Base-by-base conservation (phyloP, 257 asterid genomes). In the Ophiorrhiza pumila region DNA sequence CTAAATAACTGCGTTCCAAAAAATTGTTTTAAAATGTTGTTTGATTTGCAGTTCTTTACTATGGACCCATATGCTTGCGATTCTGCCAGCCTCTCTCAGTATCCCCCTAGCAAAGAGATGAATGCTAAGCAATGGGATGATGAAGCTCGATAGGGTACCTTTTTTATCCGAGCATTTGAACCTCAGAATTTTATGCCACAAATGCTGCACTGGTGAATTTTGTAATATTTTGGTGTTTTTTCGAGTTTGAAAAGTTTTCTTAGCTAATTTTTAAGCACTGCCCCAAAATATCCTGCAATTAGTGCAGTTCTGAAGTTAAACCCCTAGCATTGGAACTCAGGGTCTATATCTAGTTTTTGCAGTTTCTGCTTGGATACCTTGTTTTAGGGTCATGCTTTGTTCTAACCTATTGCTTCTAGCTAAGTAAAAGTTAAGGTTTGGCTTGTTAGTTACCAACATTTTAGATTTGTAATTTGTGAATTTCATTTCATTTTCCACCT, bases 51-150 rank as follows among this genome's bases (percentile, higher is more conserved):
- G 96, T 90, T 90, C 77, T 92, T 92, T 80, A 85, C 86, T 69
- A 87, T 92, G 75, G 87, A 87, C 80, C 98, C 98, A 62, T 85
- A 74, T 82, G 96, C 98, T 59, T 92, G 96, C 68, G 96, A 92
- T 62, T 96, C 98, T 71, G 83, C 91, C 62, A 88, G 91, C 81
- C 91, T 92, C 65, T 96, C 98, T 25, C 86, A 90, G 79, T 92
- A 92, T 81, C 96, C 98, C 73, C 98, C 98, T 20, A 92, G 89
- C 77, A 92, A 92, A 80, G 97, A 92, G 89, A 92, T 92, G 86
- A 96, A 91, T 85, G 97, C 95, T 56, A 91, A 91, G 78, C 87
- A 88, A 50, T 89, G 95, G 68, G 97, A 92, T 64, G 96, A 92
- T 83, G 98, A 92, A 87, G 94, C 96, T 82, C 87, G 93, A 80